phyloP scores from a whole-genome alignment of 2,329 filamentous ascomycete genomes.

The Diplodia corticola region DNA sequence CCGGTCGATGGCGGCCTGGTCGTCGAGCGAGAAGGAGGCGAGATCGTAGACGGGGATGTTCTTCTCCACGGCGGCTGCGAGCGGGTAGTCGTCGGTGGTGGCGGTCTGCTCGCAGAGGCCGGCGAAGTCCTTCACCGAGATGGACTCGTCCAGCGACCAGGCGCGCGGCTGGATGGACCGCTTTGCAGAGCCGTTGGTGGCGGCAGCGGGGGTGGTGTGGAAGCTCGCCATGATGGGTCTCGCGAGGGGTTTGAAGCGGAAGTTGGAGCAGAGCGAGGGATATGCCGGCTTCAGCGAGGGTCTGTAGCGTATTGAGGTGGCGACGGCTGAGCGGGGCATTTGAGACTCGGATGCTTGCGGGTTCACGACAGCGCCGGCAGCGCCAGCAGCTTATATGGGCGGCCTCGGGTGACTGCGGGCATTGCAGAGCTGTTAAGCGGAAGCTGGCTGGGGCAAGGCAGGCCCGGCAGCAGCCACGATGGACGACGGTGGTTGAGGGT shows the following conservation, averaged over 20 bases:
- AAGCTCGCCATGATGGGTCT: neutral
- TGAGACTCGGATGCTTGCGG: neutral
- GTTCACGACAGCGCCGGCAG: neutral
- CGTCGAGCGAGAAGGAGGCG: conserved; percentile 37
- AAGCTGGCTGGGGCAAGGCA: neutral
- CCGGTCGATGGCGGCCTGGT: conserved; percentile 33
- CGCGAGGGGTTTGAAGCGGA: neutral
- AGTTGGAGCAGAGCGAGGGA: neutral
- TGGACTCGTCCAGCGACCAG: conserved; percentile 33
- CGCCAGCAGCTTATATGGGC: neutral
- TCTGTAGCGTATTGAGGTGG: neutral
- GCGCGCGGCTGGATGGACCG: conserved; percentile 29
- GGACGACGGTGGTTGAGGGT: neutral
- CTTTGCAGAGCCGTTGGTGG: neutral
- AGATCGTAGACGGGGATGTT: conserved; percentile 61
- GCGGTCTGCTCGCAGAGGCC: conserved; percentile 47
- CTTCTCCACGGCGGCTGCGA: conserved; percentile 46
- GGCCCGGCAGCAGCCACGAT: neutral
- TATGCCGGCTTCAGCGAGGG: neutral
- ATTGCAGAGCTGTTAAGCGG: conserved; percentile 4
- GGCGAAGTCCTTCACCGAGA: conserved; percentile 48
- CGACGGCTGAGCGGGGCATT: neutral
- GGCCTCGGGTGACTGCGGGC: neutral
- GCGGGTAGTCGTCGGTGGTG: conserved; percentile 47
- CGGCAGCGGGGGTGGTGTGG: neutral